phyloP scores from a whole-genome alignment of 805 yeast species.

The Yarrowia sp. region DNA sequence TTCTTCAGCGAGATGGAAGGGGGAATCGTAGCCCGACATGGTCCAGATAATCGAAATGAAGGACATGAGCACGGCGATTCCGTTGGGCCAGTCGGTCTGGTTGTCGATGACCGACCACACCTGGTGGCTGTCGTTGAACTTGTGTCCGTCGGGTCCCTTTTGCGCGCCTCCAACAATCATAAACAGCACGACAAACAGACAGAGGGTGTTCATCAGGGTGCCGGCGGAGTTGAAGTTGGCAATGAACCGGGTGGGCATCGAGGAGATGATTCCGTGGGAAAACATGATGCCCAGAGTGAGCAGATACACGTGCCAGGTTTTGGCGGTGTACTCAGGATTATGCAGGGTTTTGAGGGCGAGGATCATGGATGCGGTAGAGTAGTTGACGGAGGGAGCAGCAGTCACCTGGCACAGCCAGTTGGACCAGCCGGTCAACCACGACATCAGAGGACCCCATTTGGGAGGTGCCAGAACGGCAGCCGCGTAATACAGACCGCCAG shows the following conservation, averaged over 20 bases:
- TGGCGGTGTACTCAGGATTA: conserved; percentile 42
- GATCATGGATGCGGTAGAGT: conserved; percentile 54
- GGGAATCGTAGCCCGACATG: conserved; percentile 73
- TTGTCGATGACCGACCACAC: conserved; percentile 55
- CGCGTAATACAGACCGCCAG: conserved; percentile 68
- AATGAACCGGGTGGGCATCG: conserved; percentile 53
- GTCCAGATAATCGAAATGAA: conserved; percentile 44
- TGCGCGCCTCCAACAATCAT: conserved; percentile 48
- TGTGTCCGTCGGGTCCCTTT: conserved; percentile 35
- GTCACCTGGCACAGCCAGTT: conserved; percentile 65
- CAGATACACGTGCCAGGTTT: conserved; percentile 51
- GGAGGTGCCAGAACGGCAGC: conserved; percentile 60
- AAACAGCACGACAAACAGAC: conserved; percentile 51
- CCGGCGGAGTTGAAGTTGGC: conserved; percentile 52
- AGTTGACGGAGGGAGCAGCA: conserved; percentile 58
- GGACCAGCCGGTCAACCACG: conserved; percentile 64
- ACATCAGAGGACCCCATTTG: conserved; percentile 49
- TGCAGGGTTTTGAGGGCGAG: conserved; percentile 48
- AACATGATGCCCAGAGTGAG: conserved; percentile 52
- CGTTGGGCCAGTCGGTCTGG: conserved; percentile 62
- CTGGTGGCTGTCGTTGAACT: conserved; percentile 47
- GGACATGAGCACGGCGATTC: conserved; percentile 54
- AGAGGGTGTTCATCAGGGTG: conserved; percentile 48
- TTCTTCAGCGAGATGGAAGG: conserved; percentile 73
- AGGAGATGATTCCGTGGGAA: conserved; percentile 47